Base-by-base conservation (phyloP, 768 basidiomycete genomes). In the Megacollybia marginata region DNA sequence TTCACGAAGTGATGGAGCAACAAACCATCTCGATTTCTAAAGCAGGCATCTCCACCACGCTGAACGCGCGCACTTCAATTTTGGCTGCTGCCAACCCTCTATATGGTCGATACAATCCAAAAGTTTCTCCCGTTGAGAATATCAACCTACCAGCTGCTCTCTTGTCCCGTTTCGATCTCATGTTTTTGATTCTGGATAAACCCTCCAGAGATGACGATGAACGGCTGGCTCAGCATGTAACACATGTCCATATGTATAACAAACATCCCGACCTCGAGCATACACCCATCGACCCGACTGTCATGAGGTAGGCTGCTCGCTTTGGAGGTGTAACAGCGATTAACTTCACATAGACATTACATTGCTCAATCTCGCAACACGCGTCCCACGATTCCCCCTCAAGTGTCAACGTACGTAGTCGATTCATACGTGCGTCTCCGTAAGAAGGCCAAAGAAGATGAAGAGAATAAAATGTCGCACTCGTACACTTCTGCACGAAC, bases 1-100 rank as follows among this genome's bases (percentile, higher is more conserved):
- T 99, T 54, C 96, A 99, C 70, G 96, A 99, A 76, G 96, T 99
- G 52, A 99, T 99, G 96, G 95, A 98, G 69, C 96, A 98, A 66
- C 96, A 99, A 69, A 99, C 96, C 0, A 97, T 99, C 50, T 98
- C 95, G 2, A 99, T 99, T 54, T 96, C 96, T 40, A 99, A 98
- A 68, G 96, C 96, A 5, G 96, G 96, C 19, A 99, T 99, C 62
- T 94, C 95, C 9, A 99, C 96, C 8, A 98, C 96, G 1, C 76
- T 99, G 44, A 98, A 98, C 60, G 96, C 96, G 20, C 85, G 96
- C 47, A 95, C 95, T 2, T 98, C 96, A 8, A 91, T 99, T 61
- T 81, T 99, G 12, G 96, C 96, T 3, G 96, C 96, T 10, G 96
- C 96, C 50, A 99, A 99, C 66, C 96, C 96, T 33, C 72, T 98